These are phyloP conservation scores for Clonostachys byssicola DNA, from an alignment of 2,329 filamentous ascomycete species.

Conservation along the genomic window DNA sequence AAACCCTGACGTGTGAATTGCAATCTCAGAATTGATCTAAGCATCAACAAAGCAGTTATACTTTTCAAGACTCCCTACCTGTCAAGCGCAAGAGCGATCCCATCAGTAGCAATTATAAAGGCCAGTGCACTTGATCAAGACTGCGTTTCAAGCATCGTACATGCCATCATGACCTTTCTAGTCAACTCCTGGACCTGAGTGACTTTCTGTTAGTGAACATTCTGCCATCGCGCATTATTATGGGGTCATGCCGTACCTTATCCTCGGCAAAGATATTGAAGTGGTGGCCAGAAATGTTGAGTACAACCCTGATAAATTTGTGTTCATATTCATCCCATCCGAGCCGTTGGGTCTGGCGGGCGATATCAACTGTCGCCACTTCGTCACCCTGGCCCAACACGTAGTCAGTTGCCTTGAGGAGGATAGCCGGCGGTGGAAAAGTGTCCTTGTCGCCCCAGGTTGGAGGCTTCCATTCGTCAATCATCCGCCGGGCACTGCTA, in stretches of 20 bases:
- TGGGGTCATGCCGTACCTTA: constrained; percentile 9
- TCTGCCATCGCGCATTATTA: constrained; percentile 1
- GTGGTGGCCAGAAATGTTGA: constrained; percentile 48
- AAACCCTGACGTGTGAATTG: too few relatives aligned
- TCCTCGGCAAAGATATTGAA: constrained; percentile 37
- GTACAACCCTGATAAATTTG: constrained; percentile 34
- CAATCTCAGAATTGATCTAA: too few relatives aligned
- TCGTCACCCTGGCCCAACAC: constrained; percentile 24
- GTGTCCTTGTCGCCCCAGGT: constrained; percentile 20
- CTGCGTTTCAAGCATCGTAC: too few relatives aligned
- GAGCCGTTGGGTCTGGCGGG: constrained; percentile 32
- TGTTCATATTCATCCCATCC: constrained; percentile 45
- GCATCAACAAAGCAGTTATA: too few relatives aligned
- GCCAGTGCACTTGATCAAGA: too few relatives aligned
- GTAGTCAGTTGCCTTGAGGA: constrained; percentile 37
- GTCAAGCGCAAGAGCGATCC: too few relatives aligned
- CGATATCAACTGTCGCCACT: constrained; percentile 33
- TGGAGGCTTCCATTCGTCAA: constrained; percentile 33
- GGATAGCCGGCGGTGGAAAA: constrained; percentile 28
- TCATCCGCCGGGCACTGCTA: constrained; percentile 35
- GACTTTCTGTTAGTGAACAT: neutral
- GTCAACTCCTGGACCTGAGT: too few relatives aligned
- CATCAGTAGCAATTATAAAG: too few relatives aligned
- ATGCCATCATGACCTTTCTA: too few relatives aligned
- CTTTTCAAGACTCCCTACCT: too few relatives aligned